Evolutionary conservation across 1,139 yeast genomes (phyloP).

Genomic region (Yamadazyma songkhlaensis): DNA sequence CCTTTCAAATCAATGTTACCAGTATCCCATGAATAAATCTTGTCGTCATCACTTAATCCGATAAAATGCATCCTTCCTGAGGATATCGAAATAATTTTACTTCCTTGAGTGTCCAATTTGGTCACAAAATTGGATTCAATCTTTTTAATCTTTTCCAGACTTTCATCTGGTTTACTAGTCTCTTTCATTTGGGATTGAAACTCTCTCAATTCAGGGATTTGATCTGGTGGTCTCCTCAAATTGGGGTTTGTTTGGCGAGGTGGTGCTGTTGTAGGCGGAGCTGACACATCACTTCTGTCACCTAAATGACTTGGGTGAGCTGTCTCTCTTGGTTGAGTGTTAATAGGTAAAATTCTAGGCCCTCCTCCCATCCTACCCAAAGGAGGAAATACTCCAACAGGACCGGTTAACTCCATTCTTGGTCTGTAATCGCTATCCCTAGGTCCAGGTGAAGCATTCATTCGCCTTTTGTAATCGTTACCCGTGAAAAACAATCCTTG

Average conservation of each 20-base stretch:
- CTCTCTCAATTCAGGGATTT: slow-evolving; percentile 14
- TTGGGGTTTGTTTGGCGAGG: slow-evolving; percentile 17
- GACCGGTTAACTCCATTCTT: slow-evolving; percentile 1
- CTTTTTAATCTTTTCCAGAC: not conserved
- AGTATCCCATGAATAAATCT: slow-evolving; percentile 65
- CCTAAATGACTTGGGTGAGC: not conserved
- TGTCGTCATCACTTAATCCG: slow-evolving; percentile 53
- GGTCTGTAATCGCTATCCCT: slow-evolving; percentile 6
- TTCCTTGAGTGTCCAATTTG: slow-evolving; percentile 18
- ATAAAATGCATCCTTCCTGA: slow-evolving; percentile 68
- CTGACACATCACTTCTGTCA: too few species aligned
- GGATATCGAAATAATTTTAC: slow-evolving; percentile 45
- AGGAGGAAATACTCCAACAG: slow-evolving; percentile 8
- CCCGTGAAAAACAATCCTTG: slow-evolving; percentile 60
- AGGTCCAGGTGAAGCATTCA: slow-evolving; percentile 21
- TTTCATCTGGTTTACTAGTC: not conserved
- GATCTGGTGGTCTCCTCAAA: slow-evolving; percentile 20
- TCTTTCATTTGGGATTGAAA: slow-evolving; percentile 5
- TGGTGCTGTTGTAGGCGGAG: not conserved
- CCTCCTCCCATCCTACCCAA: slow-evolving; percentile 1
- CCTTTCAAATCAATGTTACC: slow-evolving; percentile 45
- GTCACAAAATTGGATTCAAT: slow-evolving; percentile 31
- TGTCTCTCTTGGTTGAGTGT: not conserved
- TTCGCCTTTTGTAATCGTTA: slow-evolving; percentile 37
- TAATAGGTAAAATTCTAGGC: not conserved